Conservation (phyloP, 257 asterid genomes). For the Scutellaria baicalensis region DNA sequence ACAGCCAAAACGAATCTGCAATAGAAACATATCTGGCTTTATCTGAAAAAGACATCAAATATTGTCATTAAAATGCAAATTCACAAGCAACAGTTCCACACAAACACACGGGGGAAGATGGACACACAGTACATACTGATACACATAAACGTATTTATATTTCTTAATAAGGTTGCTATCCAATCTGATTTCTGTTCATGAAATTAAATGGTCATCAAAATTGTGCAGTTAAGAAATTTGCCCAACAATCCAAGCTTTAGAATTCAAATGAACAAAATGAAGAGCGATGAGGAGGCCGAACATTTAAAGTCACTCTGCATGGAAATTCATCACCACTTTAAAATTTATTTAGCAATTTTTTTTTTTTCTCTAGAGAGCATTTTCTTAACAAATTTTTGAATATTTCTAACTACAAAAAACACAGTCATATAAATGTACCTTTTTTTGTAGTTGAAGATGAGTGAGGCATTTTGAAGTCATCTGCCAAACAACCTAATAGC, state of each 20-base stretch:
- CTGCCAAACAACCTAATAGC: neutral
- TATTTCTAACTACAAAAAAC: neutral
- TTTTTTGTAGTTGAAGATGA: neutral
- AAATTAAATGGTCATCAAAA: neutral
- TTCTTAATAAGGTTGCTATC: too few species aligned
- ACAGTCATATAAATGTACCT: neutral
- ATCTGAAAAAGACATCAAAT: slow-evolving; percentile 13
- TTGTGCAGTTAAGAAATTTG: neutral
- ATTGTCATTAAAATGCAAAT: slow-evolving; percentile 7
- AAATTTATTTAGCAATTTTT: too few species aligned
- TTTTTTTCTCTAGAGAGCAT: too few species aligned
- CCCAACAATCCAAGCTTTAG: neutral
- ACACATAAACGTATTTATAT: too few species aligned
- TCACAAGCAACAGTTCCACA: neutral
- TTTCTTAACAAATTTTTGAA: too few species aligned
- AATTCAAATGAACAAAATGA: neutral
- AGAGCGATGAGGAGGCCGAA: neutral
- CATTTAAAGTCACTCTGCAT: too few species aligned
- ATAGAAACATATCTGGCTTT: slow-evolving; percentile 7
- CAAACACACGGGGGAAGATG: neutral
- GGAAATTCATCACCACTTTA: neutral
- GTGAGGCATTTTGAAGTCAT: neutral
- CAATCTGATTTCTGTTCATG: too few species aligned
- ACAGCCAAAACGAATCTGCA: slow-evolving; percentile 14
- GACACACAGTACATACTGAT: too few species aligned